Evolutionary conservation across 345 rosid species (phyloP).

Genomic region (Ceriops tagal): DNA sequence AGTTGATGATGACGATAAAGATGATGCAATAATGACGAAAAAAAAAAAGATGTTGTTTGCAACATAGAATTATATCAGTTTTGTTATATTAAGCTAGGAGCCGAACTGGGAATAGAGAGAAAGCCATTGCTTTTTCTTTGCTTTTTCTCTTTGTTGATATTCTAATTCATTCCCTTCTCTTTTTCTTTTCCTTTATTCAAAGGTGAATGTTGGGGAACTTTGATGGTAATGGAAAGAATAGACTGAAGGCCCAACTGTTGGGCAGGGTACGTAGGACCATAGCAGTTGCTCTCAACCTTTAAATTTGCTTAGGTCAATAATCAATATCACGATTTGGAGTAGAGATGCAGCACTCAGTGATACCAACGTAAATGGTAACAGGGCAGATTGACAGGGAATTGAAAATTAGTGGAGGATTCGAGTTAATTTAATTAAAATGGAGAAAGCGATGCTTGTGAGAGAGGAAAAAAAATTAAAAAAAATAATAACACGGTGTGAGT

Average conservation of each 20-base stretch:
- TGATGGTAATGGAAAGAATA: constrained; percentile 12
- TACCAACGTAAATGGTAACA: too few species aligned
- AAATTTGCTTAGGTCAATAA: background rate
- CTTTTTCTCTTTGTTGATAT: background rate
- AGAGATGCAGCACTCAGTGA: too few species aligned
- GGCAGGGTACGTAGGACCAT: constrained; percentile 24
- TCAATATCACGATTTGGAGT: background rate
- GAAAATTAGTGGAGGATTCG: too few species aligned
- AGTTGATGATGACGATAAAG: constrained; percentile 16
- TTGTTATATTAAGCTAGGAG: constrained; percentile 19
- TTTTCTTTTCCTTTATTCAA: constrained; percentile 6
- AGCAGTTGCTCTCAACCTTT: constrained; percentile 18
- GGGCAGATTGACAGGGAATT: too few species aligned
- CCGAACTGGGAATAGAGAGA: background rate
- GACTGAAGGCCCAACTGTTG: constrained; percentile 4
- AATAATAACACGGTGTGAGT: too few species aligned
- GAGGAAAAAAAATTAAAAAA: too few species aligned
- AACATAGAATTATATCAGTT: constrained; percentile 15
- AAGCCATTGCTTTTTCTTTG: too few species aligned
- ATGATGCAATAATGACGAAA: constrained; percentile 19
- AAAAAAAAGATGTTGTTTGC: constrained; percentile 2
- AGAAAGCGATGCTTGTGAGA: too few species aligned
- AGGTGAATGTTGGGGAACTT: background rate
- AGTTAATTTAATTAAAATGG: too few species aligned
- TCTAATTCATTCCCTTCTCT: background rate